phyloP scores from a whole-genome alignment of 2,329 filamentous ascomycete genomes.

The Venturia nashicola region DNA sequence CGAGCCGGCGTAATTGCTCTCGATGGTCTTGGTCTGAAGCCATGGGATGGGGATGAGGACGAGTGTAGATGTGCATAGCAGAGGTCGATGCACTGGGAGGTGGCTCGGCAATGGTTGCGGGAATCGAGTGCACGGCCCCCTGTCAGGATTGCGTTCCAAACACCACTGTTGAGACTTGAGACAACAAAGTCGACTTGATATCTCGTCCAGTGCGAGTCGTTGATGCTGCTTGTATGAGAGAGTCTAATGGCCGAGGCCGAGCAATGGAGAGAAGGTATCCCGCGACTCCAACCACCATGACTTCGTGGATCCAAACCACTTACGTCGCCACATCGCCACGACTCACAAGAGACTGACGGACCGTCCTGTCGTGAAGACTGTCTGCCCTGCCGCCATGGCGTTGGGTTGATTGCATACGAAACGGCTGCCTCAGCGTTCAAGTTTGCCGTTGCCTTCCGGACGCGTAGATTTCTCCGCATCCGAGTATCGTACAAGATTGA shows the following conservation, averaged over 20 bases:
- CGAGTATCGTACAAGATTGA: background rate
- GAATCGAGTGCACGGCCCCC: background rate
- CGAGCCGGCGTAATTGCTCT: no score
- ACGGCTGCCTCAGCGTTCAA: background rate
- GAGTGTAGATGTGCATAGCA: no score
- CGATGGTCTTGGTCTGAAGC: no score
- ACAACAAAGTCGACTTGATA: no score
- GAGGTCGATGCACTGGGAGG: background rate
- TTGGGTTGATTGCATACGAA: background rate
- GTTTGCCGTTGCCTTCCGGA: background rate
- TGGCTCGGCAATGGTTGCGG: background rate
- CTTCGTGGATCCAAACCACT: background rate
- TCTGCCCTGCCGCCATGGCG: background rate
- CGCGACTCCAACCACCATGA: background rate
- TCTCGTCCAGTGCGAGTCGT: background rate
- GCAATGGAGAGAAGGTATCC: background rate
- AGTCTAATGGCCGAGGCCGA: background rate
- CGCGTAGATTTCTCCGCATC: background rate
- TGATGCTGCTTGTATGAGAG: background rate
- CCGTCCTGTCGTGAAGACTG: background rate
- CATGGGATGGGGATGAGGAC: no score
- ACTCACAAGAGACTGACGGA: background rate
- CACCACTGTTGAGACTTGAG: background rate
- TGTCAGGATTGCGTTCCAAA: background rate
- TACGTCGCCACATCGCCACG: background rate